Percentiles rank a stretch among this genome's conserved stretches.
Evolutionary conservation across 495 filamentous ascomycete species (phyloP).

Genomic region (Penicillium maclennaniae): DNA sequence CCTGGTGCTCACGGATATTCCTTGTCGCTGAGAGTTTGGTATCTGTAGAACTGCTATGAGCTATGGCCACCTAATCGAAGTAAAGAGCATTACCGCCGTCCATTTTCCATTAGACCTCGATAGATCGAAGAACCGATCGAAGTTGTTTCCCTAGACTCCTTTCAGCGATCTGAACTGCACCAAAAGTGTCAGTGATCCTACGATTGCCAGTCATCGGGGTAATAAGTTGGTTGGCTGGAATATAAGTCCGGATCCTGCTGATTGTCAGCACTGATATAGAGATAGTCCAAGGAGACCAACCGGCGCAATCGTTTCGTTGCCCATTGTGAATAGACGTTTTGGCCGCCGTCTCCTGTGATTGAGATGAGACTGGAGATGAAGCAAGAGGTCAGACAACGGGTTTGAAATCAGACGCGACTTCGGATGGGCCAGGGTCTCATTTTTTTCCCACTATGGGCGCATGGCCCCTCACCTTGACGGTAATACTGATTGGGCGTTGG

Average conservation of each 20-base stretch:
- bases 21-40: constrained; percentile 12
- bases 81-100: constrained; percentile 7
- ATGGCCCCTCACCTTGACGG: neutral
- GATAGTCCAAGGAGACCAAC: neutral
- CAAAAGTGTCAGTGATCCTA: neutral
- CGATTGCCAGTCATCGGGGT: constrained; percentile 15
- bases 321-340: neutral
- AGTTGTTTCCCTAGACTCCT: constrained; percentile 12
- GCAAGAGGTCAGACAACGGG: neutral
- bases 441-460: neutral
- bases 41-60: constrained; percentile 1
- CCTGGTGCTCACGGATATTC: constrained; percentile 6
- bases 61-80: neutral
- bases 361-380: neutral
- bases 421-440: neutral
- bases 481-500: neutral
- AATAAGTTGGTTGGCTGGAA: neutral
- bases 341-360: neutral
- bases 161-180: neutral
- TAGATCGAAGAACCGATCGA: constrained; percentile 18
- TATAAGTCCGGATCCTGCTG: constrained; percentile 2
- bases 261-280: neutral
- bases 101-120: constrained; percentile 16
- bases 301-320: neutral
- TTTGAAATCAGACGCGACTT: neutral